phyloP scores from a whole-genome alignment of 1,139 yeast genomes.

The Zygosaccharomyces pseudobailii region DNA sequence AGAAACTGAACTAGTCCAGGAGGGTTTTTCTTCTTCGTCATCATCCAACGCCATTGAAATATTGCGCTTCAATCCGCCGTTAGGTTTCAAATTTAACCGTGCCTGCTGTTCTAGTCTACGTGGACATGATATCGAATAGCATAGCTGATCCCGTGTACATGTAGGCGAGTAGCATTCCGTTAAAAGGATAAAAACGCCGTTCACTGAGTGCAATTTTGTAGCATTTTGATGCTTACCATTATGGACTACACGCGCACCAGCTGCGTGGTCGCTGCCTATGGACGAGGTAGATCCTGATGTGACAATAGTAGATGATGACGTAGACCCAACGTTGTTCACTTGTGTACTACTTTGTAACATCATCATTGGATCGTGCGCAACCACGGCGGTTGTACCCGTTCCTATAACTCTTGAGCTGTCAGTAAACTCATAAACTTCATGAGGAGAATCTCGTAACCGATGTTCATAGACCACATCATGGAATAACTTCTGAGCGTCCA shows the following conservation, averaged over 20 bases:
- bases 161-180: conserved; percentile 97
- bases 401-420: conserved; percentile 41
- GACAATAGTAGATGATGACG: conserved; percentile 10
- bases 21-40: conserved; percentile 76
- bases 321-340: conserved; percentile 6
- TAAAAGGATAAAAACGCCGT: conserved; percentile 87
- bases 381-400: conserved; percentile 20
- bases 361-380: conserved; percentile 26
- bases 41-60: conserved; percentile 73
- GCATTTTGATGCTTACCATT: conserved; percentile 12
- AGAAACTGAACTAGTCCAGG: conserved; percentile 94
- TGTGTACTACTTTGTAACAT: conserved; percentile 17
- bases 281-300: conserved; percentile 11
- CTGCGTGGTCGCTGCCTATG: conserved; percentile 9
- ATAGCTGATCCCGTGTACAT: conserved; percentile 79
- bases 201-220: conserved; percentile 42
- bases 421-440: conserved; percentile 84
- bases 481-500: conserved; percentile 91
- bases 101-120: conserved; percentile 95
- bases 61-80: conserved; percentile 80
- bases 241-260: conserved; percentile 1
- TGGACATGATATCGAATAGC: conserved; percentile 98
- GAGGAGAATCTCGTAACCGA: conserved; percentile 77
- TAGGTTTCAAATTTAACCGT: conserved; percentile 79
- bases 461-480: conserved; percentile 97